phyloP scores from a whole-genome alignment of 257 asterid species.

The Eustoma russellianum region DNA sequence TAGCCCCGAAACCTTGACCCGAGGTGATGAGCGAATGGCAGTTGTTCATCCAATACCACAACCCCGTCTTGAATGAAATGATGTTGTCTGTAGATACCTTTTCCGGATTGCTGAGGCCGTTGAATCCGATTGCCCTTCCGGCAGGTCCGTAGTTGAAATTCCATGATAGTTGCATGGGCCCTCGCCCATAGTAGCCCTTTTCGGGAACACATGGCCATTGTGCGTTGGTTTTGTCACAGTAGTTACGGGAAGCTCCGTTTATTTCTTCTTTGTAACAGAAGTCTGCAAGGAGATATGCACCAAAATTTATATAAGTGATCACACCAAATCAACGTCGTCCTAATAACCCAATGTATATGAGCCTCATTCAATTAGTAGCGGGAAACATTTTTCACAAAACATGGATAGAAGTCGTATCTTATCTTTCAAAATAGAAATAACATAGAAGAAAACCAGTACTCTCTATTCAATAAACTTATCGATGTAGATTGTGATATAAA shows the following conservation, averaged over 20 bases:
- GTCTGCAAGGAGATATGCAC: not conserved
- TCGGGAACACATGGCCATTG: constrained; percentile 9
- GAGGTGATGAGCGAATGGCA: constrained; percentile 6
- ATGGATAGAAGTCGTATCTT: too few species aligned
- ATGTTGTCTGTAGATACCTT: not conserved
- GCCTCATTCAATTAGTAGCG: too few species aligned
- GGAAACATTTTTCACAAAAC: not conserved
- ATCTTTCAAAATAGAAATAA: too few species aligned
- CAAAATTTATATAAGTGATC: too few species aligned
- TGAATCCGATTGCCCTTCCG: constrained; percentile 1
- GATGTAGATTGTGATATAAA: too few species aligned
- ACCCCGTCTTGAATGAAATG: constrained; percentile 8
- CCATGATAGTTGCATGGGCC: constrained; percentile 8
- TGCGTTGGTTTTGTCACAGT: constrained; percentile 4
- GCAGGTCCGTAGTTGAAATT: constrained; percentile 10
- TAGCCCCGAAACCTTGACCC: constrained; percentile 6
- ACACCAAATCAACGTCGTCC: too few species aligned
- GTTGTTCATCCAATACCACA: constrained; percentile 13
- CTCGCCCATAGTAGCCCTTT: constrained; percentile 7
- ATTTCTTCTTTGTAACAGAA: constrained; percentile 8
- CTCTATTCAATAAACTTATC: too few species aligned
- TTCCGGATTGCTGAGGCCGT: constrained; percentile 3
- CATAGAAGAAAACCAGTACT: too few species aligned
- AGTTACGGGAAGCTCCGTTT: constrained; percentile 1
- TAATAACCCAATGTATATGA: too few species aligned